phyloP scores from a whole-genome alignment of 495 filamentous ascomycete species.

The Cryomyces minteri region DNA sequence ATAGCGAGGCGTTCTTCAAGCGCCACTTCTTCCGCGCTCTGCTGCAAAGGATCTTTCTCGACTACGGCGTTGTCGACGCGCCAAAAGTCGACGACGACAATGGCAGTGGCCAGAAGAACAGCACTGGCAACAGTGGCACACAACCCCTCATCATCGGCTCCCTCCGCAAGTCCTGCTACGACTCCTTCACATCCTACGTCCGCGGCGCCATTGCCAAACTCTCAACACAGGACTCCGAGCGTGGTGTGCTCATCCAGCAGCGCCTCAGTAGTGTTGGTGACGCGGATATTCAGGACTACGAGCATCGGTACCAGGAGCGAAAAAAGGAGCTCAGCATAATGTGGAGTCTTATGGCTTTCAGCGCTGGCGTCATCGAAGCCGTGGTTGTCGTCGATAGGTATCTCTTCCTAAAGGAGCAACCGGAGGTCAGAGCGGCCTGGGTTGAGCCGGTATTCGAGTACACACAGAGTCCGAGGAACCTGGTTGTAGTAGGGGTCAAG shows the following conservation, averaged over 20 bases:
- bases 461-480: conserved; percentile 65
- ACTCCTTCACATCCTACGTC: conserved; percentile 57
- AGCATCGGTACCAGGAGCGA: conserved; percentile 35
- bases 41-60: conserved; percentile 75
- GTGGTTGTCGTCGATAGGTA: conserved; percentile 84
- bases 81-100: conserved; percentile 21
- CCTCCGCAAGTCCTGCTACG: conserved; percentile 62
- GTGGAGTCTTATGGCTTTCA: conserved; percentile 94
- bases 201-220: conserved; percentile 65
- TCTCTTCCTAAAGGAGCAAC: conserved; percentile 70
- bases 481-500: conserved; percentile 86
- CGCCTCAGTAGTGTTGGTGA: conserved; percentile 48
- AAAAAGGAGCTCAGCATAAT: conserved; percentile 71
- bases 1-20: conserved; percentile 78
- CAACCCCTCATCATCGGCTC: conserved; percentile 75
- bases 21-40: conserved; percentile 87
- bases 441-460: conserved; percentile 90
- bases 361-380: conserved; percentile 71
- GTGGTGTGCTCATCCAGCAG: conserved; percentile 32
- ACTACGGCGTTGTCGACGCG: conserved; percentile 50
- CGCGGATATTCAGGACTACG: conserved; percentile 54
- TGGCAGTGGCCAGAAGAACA: background rate
- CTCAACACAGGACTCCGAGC: conserved; percentile 27
- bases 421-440: conserved; percentile 39
- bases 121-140: conserved; percentile 25